Base-by-base conservation (phyloP, 208 protist species). In the Trichomonas tenax region DNA sequence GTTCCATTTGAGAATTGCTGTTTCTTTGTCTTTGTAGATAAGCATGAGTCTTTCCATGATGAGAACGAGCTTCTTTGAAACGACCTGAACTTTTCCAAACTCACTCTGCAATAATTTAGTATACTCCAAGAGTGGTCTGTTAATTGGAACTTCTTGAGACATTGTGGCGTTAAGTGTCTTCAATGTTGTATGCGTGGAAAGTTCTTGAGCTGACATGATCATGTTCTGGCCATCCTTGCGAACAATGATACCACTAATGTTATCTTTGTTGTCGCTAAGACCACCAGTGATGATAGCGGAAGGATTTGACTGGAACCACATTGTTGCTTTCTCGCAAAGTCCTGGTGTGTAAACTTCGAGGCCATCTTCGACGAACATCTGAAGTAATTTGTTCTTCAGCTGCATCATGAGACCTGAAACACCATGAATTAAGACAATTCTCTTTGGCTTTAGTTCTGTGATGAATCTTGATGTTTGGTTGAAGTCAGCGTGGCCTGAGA, bases 401-500 rank as follows among this genome's bases (percentile, higher is more conserved):
- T 93, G 88, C 31, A 58, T 38, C 96, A 97, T 97, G 21, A 81
- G 41, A 4, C 63, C 96, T 2, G n/a, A 51, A 38, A 96, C 96
- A 0, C 96, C 96, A 40, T 97, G 96, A 0, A 97, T 72, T 10
- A 97, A 72, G 44, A 97, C 46, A 23, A 96, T 90, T 31, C 96
- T 51, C 86, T 86, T 95, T 11, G 90, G 36, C n/a, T 96, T 88
- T 10, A 97, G 44, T 44, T 21, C n/a, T 36, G 34, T 23, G 81
- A 96, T 96, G 96, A 97, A 97, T 21, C 96, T 8, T 23, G 89
- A 93, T 0, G 96, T 96, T 23, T 97, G 72, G 26, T 49, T 46
- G 41, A 96, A 96, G 40, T 97, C 96, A 6, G 96, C 96, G 58
- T 97, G 96, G 6, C 95, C 96, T 21, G 96, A 58, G 40, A 97